Evolutionary conservation across 148 eudicot genomes (phyloP).

Genomic region (Oxyria digyna): DNA sequence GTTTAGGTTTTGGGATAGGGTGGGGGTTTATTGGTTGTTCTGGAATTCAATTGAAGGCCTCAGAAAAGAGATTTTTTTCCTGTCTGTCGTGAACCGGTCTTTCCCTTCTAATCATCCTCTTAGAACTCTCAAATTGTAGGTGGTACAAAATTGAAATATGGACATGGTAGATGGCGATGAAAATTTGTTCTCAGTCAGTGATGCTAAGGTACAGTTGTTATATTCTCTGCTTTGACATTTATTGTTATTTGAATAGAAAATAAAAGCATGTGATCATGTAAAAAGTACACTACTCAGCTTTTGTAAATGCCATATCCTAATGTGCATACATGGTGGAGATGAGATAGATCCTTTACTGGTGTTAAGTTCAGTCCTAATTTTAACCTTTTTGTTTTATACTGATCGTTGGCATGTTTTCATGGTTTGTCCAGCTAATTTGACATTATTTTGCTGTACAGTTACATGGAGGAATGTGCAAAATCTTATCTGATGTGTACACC

Average conservation of each 20-base stretch:
- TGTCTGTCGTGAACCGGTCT: not conserved
- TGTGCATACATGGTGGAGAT: not conserved
- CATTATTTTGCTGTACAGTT: slow-evolving; percentile 37
- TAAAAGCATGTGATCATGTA: not conserved
- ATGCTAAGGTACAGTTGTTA: slow-evolving; percentile 56
- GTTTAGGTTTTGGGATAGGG: not conserved
- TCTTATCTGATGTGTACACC: slow-evolving; percentile 48
- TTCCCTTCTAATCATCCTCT: not conserved
- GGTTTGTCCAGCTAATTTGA: not conserved
- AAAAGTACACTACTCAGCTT: not conserved
- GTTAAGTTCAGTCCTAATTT: not conserved
- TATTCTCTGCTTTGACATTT: not conserved
- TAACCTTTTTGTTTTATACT: not conserved
- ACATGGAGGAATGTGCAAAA: too few relatives aligned
- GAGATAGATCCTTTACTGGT: not conserved
- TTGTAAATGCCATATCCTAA: not conserved
- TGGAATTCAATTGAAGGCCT: not conserved
- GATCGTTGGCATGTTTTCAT: not conserved
- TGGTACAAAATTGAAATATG: slow-evolving; percentile 33
- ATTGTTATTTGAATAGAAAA: too few relatives aligned
- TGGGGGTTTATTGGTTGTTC: not conserved
- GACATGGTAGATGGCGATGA: slow-evolving; percentile 70
- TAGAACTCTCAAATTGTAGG: too few relatives aligned
- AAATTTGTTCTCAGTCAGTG: slow-evolving; percentile 52
- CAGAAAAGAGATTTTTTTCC: not conserved